These are phyloP conservation scores for Escovopsis sp. DNA, from an alignment of 2,329 filamentous ascomycete genomes.

Conservation along the genomic window DNA sequence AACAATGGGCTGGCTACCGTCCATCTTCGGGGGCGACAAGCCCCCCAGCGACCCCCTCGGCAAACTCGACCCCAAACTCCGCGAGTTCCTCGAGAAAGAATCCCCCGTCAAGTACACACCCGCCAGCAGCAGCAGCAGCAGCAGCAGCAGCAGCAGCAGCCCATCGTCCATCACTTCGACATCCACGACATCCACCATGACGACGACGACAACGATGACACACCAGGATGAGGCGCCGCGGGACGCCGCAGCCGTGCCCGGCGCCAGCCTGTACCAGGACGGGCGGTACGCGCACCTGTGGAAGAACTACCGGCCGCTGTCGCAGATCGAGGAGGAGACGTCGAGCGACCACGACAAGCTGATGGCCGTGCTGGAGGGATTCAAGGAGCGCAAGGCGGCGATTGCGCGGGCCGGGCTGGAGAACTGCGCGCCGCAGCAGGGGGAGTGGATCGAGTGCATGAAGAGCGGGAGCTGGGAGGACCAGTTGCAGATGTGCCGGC, in stretches of 20 bases:
- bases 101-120: slow-evolving; percentile 53
- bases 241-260: slow-evolving; percentile 27
- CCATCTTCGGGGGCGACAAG: slow-evolving; percentile 32
- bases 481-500: slow-evolving; percentile 64
- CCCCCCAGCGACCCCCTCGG: slow-evolving; percentile 42
- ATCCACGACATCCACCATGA: too few relatives aligned
- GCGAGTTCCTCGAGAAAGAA: slow-evolving; percentile 73
- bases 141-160: too few relatives aligned
- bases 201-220: too few relatives aligned
- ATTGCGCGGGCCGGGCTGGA: slow-evolving; percentile 76
- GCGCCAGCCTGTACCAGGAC: slow-evolving; percentile 39
- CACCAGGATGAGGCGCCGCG: too few relatives aligned
- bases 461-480: slow-evolving; percentile 51
- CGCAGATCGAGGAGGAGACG: slow-evolving; percentile 49
- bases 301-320: slow-evolving; percentile 72
- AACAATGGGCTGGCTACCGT: slow-evolving; percentile 45
- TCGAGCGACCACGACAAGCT: slow-evolving; percentile 70
- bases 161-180: too few relatives aligned
- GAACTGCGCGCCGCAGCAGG: slow-evolving; percentile 81
- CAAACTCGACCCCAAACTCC: slow-evolving; percentile 68
- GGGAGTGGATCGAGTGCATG: slow-evolving; percentile 73
- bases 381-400: slow-evolving; percentile 64
- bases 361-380: slow-evolving; percentile 63
- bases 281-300: slow-evolving; percentile 71
- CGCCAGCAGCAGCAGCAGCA: too few relatives aligned